Percentiles rank a stretch among this genome's conserved stretches.
These are phyloP conservation scores for Microascus cirrosus DNA, from an alignment of 2,329 filamentous ascomycete genomes.

Conservation along the genomic window DNA sequence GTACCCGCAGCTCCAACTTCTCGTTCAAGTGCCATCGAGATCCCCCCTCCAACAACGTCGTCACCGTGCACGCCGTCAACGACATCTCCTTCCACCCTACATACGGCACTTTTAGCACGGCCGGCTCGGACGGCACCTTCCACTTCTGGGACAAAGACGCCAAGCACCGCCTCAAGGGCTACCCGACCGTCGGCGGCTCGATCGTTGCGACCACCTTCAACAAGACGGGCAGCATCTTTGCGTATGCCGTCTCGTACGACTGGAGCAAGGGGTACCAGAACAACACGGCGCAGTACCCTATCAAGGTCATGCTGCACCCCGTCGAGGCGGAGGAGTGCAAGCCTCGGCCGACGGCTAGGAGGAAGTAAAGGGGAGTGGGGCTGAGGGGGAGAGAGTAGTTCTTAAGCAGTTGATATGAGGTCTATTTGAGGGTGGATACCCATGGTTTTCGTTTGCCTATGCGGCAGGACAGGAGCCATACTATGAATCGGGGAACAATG, in stretches of 20 bases:
- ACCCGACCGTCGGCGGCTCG: slow-evolving; percentile 70
- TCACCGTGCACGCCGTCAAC: slow-evolving; percentile 91
- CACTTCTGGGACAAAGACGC: slow-evolving; percentile 94
- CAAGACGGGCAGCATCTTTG: slow-evolving; percentile 70
- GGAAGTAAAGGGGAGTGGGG: background rate
- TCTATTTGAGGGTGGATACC: background rate
- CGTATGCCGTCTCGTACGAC: slow-evolving; percentile 88
- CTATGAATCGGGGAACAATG: background rate
- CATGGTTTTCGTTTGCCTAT: background rate
- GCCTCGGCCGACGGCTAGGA: slow-evolving; percentile 37
- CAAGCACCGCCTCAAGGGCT: slow-evolving; percentile 83
- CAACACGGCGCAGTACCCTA: slow-evolving; percentile 65
- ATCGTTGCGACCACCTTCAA: slow-evolving; percentile 93
- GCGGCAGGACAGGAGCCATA: background rate
- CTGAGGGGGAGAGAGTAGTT: background rate
- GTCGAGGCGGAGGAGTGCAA: slow-evolving; percentile 54
- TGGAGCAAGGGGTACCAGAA: slow-evolving; percentile 93
- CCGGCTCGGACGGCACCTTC: slow-evolving; percentile 91
- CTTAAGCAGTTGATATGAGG: background rate
- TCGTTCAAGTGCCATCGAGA: slow-evolving; percentile 99
- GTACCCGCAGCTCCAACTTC: slow-evolving; percentile 65
- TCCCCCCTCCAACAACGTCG: slow-evolving; percentile 59
- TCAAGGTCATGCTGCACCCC: slow-evolving; percentile 78
- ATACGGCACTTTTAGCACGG: slow-evolving; percentile 97
- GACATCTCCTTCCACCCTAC: slow-evolving; percentile 95